Base-by-base conservation (phyloP, 345 rosid genomes). In the Sisymbrium altissimum region DNA sequence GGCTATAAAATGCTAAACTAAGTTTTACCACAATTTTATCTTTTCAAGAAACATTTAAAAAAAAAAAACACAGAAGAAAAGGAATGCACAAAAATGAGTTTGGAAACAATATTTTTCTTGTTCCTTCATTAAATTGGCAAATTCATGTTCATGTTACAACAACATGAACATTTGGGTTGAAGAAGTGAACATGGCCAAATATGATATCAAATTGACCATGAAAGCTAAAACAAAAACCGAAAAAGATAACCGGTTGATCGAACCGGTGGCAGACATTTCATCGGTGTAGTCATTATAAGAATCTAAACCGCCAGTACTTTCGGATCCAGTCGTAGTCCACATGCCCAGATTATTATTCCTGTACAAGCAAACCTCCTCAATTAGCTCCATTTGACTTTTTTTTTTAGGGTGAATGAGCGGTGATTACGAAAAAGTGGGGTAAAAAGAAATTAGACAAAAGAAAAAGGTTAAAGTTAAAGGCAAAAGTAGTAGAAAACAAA, bases 261-360 rank as follows among this genome's bases (percentile, higher is more conserved):
- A 72, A 62, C 72, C 75, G 80, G 79, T 64, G 9, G 86, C 90
- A 4, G 87, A 81, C 79, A 86, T 81, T 56, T 85, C 86, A 64
- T 86, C 89, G 11, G 81, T 75, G 60, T 73, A 84, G 53, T 84
- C 88, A 4, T 81, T 77, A 56, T 61, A 77, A 1, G 81, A 46
- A 25, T 56, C 80, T 9, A 63, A 35, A 25, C 80, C 81, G 48
- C 71, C 76, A 9, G 41, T 80, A 10, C 77, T 80, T 9, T 80
- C 77, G 11, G 82, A 83, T 57, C 90, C 88, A 13, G 89, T 85
- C 29, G 75, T 78, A 78, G 77, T 84, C 96, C 97, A 93, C 89
- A 81, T 87, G 53, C 93, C 98, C 32, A 91, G 72, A 73, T 84
- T 83, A 83, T 93, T 93, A 83, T 88, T 81, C 88, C 97, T 91